These are phyloP conservation scores for Cercospora zeina DNA, from an alignment of 2,329 filamentous ascomycete genomes.

Conservation along the genomic window DNA sequence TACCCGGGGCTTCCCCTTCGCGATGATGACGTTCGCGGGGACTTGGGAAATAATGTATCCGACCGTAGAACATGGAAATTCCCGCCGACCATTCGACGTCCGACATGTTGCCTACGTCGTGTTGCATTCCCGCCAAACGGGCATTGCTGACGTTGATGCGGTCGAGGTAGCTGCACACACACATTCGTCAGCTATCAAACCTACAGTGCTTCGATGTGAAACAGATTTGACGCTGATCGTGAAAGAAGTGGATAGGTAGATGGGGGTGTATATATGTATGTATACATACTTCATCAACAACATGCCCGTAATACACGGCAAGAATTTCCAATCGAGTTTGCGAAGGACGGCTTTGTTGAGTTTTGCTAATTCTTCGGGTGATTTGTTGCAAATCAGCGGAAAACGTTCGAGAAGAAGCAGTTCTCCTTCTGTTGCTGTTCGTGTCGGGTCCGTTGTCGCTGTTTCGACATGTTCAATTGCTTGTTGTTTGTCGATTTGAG, in stretches of 20 bases:
- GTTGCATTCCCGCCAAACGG: constrained; percentile 42
- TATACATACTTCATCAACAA: constrained; percentile 19
- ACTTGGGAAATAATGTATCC: constrained; percentile 21
- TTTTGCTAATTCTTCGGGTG: constrained; percentile 11
- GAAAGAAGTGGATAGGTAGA: too few relatives aligned
- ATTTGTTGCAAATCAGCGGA: constrained; percentile 18
- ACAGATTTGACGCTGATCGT: too few relatives aligned
- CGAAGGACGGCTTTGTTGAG: constrained; percentile 21
- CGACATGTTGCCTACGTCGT: constrained; percentile 17
- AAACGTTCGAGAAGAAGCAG: constrained; percentile 17
- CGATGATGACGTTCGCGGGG: constrained; percentile 20
- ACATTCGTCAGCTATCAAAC: too few relatives aligned
- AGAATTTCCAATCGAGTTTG: constrained; percentile 23
- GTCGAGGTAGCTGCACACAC: constrained; percentile 35
- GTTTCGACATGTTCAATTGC: constrained; percentile 18
- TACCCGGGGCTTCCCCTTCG: constrained; percentile 14
- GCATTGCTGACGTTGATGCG: constrained; percentile 47
- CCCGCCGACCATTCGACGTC: constrained; percentile 17
- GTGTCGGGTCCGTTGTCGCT: too few relatives aligned
- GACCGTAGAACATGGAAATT: constrained; percentile 20
- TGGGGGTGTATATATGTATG: not conserved
- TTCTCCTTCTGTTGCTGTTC: too few relatives aligned
- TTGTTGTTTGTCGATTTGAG: constrained; percentile 18
- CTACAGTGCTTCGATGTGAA: too few relatives aligned
- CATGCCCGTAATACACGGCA: constrained; percentile 21